phyloP scores from a whole-genome alignment of 176 grass and related monocot genomes.

The Calamus simplicifolius region DNA sequence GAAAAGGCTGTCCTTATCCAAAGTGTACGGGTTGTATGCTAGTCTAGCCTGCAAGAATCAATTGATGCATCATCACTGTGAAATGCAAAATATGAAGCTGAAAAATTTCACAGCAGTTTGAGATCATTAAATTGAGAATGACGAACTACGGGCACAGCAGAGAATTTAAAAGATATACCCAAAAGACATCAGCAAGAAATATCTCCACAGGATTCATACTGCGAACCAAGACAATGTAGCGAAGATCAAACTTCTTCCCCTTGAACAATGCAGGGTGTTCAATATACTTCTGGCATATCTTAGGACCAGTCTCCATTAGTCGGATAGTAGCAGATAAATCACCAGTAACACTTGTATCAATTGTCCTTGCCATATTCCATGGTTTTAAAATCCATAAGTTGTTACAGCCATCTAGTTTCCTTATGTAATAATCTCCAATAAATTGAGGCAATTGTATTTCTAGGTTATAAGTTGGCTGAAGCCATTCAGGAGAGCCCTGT shows the following conservation, averaged over 20 bases:
- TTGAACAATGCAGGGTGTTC: slow-evolving; percentile 64
- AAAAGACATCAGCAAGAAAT: slow-evolving; percentile 84
- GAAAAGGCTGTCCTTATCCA: slow-evolving; percentile 88
- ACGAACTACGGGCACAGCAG: background rate
- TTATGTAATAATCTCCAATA: slow-evolving; percentile 69
- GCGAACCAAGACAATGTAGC: slow-evolving; percentile 78
- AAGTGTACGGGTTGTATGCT: slow-evolving; percentile 86
- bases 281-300: slow-evolving; percentile 99
- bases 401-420: slow-evolving; percentile 53
- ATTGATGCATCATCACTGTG: slow-evolving; percentile 22
- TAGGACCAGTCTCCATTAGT: slow-evolving; percentile 93
- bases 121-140: background rate
- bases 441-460: slow-evolving; percentile 85
- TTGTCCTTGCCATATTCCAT: slow-evolving; percentile 98
- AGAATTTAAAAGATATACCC: slow-evolving; percentile 46
- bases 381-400: slow-evolving; percentile 98
- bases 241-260: slow-evolving; percentile 94
- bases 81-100: slow-evolving; percentile 6
- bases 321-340: slow-evolving; percentile 86
- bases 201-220: slow-evolving; percentile 84
- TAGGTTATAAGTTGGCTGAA: slow-evolving; percentile 94
- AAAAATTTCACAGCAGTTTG: slow-evolving; percentile 3
- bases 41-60: slow-evolving; percentile 61
- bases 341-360: slow-evolving; percentile 78
- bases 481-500: slow-evolving; percentile 86